Conservation (phyloP, 108 stramenopile genomes). For the Skeletonema menzelii region DNA sequence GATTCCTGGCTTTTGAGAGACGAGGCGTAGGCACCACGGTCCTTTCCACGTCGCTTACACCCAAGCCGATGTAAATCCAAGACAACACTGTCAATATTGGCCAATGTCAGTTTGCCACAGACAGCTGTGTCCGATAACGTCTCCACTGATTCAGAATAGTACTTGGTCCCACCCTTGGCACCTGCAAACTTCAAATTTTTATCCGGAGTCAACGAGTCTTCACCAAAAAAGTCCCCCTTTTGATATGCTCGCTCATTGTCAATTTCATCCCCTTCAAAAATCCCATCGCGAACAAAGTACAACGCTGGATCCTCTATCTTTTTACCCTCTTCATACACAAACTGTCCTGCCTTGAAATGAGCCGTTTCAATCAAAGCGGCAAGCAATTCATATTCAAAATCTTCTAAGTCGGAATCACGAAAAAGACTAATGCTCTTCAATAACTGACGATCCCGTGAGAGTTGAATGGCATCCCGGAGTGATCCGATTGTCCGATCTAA, state of each 20-base stretch:
- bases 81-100: slow-evolving; percentile 47
- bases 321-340: slow-evolving; percentile 74
- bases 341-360: slow-evolving; percentile 56
- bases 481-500: slow-evolving; percentile 70
- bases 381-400: slow-evolving; percentile 54
- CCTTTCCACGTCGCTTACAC: slow-evolving; percentile 17
- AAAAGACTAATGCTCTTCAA: slow-evolving; percentile 52
- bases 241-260: slow-evolving; percentile 44
- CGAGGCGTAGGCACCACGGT: slow-evolving; percentile 6
- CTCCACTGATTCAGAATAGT: slow-evolving; percentile 30
- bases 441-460: slow-evolving; percentile 44
- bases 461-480: slow-evolving; percentile 40
- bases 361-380: slow-evolving; percentile 50
- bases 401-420: slow-evolving; percentile 54
- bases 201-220: slow-evolving; percentile 61
- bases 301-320: slow-evolving; percentile 52
- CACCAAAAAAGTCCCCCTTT: slow-evolving; percentile 65
- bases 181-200: slow-evolving; percentile 55
- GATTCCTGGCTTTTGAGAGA: slow-evolving; percentile 31
- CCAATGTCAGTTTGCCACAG: slow-evolving; percentile 32
- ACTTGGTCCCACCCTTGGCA: slow-evolving; percentile 43
- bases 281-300: slow-evolving; percentile 58
- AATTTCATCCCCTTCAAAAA: slow-evolving; percentile 59
- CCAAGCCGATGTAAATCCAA: slow-evolving; percentile 48
- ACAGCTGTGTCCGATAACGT: slow-evolving; percentile 41